Evolutionary conservation across 331 rosid species (phyloP), one percentile per base, ranked within the genome.

Genomic region (Phaseolus coccineus): DNA sequence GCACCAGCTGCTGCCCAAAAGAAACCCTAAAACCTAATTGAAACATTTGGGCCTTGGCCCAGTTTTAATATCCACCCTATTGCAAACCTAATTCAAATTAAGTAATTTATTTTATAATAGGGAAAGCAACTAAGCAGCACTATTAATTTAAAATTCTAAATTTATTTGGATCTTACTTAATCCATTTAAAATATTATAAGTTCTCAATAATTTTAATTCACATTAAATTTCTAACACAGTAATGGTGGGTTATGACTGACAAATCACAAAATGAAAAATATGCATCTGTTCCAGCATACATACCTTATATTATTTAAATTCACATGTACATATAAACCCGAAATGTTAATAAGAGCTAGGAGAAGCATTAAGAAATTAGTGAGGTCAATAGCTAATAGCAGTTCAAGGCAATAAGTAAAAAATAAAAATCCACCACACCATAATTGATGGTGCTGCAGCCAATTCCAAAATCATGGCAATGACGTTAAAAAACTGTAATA

Each of bases 271-370:
- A 57, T 57, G 35, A 57, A 57, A 80, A 72, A 10, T 35, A 51
- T 51, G 57, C 51, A 30, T 55, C 69, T 16, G 25, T 51, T 7
- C 53, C 9, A 14, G 30, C 15, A 19, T 25, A 55, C n/a, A 74
- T 67, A n/a, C 67, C 68, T 77, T 77, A 19, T 56, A 56, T 24
- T 56, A 24, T 56, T 56, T 22, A 24, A 53, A 61, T 70, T 44
- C 35, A 6, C 15, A 12, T 46, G 84, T 44, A 33, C 16, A 28
- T 19, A 53, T 74, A 73, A 72, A 22, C 12, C 74, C 9, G 4
- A n/a, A 37, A 44, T 31, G 22, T 37, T 56, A 56, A 53, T 19
- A 19, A 19, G 22, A 19, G 22, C 22, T 19, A 19, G 22, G 22
- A 19, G 22, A 19, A 50, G 66, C 48, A 37, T 40, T 75, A 61